Evolutionary conservation across 306 rosid species (phyloP).

Genomic region (Hylodesmum podocarpum): DNA sequence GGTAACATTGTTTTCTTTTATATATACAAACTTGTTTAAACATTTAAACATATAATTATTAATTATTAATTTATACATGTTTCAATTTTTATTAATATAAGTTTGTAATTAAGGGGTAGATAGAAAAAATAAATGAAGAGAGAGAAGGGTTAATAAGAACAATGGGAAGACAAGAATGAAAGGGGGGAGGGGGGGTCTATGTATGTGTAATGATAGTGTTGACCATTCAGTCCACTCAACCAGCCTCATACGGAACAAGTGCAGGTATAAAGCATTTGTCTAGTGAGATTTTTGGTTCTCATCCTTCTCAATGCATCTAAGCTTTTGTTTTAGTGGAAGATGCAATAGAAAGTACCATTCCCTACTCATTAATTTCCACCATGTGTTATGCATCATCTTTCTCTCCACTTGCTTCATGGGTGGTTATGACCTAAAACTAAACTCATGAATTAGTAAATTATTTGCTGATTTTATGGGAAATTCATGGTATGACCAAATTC

Average conservation of each 20-base stretch:
- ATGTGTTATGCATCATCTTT: constrained; percentile 31
- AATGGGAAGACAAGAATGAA: constrained; percentile 69
- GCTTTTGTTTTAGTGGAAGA: constrained; percentile 52
- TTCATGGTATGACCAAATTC: background rate
- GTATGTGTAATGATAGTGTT: constrained; percentile 65
- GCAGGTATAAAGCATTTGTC: constrained; percentile 36
- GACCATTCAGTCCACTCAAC: constrained; percentile 78
- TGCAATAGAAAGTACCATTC: constrained; percentile 58
- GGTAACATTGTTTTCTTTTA: background rate
- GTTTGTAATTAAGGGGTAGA: no score
- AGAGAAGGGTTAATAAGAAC: constrained; percentile 34
- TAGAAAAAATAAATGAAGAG: background rate
- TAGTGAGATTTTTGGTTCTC: constrained; percentile 29
- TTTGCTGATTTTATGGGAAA: background rate
- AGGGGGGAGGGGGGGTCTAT: constrained; percentile 56
- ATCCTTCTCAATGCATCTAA: constrained; percentile 30
- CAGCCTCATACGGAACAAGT: constrained; percentile 40
- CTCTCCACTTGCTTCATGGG: constrained; percentile 39
- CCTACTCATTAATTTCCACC: constrained; percentile 41
- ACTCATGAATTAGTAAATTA: background rate
- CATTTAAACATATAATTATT: no score
- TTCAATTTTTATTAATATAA: no score
- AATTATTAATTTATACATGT: no score
- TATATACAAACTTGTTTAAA: background rate
- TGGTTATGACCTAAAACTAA: constrained; percentile 26